A percentile compares a stretch with the other conserved stretches of the same genome.
phyloP scores from a whole-genome alignment of 2,329 filamentous ascomycete species.

The Beauveria pseudobassiana region DNA sequence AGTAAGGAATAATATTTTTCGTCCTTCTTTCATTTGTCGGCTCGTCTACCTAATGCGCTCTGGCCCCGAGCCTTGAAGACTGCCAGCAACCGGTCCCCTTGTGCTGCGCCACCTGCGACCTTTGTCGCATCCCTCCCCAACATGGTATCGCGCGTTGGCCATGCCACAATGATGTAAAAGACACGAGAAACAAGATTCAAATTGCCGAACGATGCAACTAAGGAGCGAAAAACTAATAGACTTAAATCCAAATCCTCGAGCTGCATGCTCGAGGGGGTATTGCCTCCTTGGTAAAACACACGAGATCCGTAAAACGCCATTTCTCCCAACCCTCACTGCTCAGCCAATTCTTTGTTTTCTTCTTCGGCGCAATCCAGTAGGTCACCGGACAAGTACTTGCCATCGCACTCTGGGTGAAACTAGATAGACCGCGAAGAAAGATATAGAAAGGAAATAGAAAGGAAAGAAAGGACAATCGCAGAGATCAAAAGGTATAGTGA shows the following conservation, averaged over 20 bases:
- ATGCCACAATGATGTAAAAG: background rate
- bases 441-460: background rate
- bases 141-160: background rate
- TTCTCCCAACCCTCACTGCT: background rate
- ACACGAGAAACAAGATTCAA: background rate
- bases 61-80: background rate
- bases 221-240: background rate
- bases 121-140: background rate
- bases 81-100: background rate
- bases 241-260: conserved; percentile 2
- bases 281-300: background rate
- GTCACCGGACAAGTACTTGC: background rate
- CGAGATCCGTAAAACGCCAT: conserved; percentile 2
- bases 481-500: conserved; percentile 3
- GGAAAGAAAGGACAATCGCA: background rate
- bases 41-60: background rate
- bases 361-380: background rate
- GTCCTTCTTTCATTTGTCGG: background rate
- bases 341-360: background rate
- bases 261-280: conserved; percentile 5
- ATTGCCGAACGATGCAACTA: background rate
- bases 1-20: background rate
- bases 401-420: background rate
- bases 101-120: background rate
- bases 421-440: background rate